These are phyloP conservation scores for Picea glauca DNA, from an alignment of 75 land plant species.

Conservation along the genomic window DNA sequence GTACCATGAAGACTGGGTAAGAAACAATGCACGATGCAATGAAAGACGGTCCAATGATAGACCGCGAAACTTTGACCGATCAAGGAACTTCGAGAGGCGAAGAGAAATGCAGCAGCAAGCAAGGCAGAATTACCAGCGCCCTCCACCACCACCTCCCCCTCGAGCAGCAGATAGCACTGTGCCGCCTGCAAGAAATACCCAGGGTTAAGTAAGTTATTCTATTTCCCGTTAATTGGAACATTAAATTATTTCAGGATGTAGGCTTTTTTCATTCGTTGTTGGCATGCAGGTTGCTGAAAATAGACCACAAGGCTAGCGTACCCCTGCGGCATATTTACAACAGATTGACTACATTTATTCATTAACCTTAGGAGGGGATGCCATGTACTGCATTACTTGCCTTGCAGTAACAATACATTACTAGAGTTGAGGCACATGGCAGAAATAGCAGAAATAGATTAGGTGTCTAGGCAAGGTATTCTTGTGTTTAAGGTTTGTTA, in stretches of 20 bases:
- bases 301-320: too few species aligned
- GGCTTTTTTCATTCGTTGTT: neutral
- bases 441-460: too few species aligned
- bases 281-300: slow-evolving; percentile 3
- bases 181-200: neutral
- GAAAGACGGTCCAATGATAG: slow-evolving; percentile 36
- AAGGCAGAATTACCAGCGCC: slow-evolving; percentile 9
- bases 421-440: too few species aligned
- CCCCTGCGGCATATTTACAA: too few species aligned
- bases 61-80: slow-evolving; percentile 27
- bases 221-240: neutral
- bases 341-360: too few species aligned
- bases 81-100: slow-evolving; percentile 40
- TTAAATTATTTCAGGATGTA: neutral
- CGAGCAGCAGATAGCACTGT: too few species aligned
- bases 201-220: neutral
- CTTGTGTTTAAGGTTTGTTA: too few species aligned
- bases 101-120: slow-evolving; percentile 24
- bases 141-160: neutral
- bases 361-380: too few species aligned
- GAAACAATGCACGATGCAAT: slow-evolving; percentile 31
- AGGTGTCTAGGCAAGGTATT: too few species aligned
- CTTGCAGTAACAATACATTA: too few species aligned
- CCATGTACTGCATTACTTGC: too few species aligned
- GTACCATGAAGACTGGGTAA: slow-evolving; percentile 36